Base-by-base conservation (phyloP, 2,329 filamentous ascomycete species). In the Colletotrichum tofieldiae region DNA sequence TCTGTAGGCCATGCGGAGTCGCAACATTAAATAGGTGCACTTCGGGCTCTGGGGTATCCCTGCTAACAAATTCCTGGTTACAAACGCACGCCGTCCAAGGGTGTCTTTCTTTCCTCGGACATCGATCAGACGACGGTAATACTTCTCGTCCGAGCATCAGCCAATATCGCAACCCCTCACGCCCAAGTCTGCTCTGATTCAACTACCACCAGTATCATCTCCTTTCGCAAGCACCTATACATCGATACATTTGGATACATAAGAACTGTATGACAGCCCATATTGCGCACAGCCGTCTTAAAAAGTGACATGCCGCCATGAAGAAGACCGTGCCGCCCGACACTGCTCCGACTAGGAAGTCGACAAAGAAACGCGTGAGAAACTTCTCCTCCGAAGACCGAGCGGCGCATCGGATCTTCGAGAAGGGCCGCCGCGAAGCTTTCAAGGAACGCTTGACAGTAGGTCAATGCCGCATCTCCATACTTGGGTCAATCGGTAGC, bases 351-450 rank as follows among this genome's bases (percentile, higher is more conserved):
- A 35, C 41, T 51, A 71, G 58, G 32, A 71, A 49, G 51, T 9
- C 56, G 11, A 56, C 51, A 26, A 82, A 80, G 74, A 83, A 83
- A 72, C 77, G 81, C 12, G 75, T 82, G 23, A 78, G 82, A 14
- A 81, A 82, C 74, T 84, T 82, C 73, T 84, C 83, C 1, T 79
- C 81, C 6, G 77, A 84, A 61, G 83, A 85, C 62, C 82, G 83
- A 12, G 82, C 82, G 4, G 79, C 80, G 6, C 83, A 84, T 71
- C 79, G 82, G 1, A 77, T 81, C 8, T 84, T 84, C 72, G 82
- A 84, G 65, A 81, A 80, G 73, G 81, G 79, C 3, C 80, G 83
- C 18, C 78, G 83, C n/a, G 82, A 84, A 72, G 80, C 82, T 1
- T 85, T 84, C 75, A 82, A 82, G 62, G 80, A 82, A 52, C 77